Percentiles rank a stretch among this genome's conserved stretches.
Evolutionary conservation across 805 yeast genomes (phyloP).

Genomic region (Clavispora fructus): DNA sequence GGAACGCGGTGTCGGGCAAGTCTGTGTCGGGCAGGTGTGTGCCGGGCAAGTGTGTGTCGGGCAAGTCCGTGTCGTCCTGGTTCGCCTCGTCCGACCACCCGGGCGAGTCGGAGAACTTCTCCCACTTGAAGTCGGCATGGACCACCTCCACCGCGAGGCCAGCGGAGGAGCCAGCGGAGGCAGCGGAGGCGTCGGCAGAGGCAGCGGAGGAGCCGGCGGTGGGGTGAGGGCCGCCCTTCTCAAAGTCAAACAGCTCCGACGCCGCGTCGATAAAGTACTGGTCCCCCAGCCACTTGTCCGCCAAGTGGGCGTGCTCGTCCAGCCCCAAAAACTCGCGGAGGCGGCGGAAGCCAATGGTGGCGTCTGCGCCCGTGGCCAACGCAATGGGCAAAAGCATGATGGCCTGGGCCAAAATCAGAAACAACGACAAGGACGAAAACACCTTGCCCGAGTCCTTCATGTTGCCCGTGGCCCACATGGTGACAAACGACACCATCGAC

Average conservation of each 20-base stretch:
- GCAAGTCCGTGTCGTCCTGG: too few relatives aligned
- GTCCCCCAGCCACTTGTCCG: slow-evolving; percentile 8
- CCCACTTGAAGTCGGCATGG: slow-evolving; percentile 14
- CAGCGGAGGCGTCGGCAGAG: too few relatives aligned
- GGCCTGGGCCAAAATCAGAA: slow-evolving; percentile 39
- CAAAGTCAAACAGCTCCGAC: slow-evolving; percentile 2
- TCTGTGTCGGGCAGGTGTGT: too few relatives aligned
- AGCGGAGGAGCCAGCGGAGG: too few relatives aligned
- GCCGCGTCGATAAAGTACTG: slow-evolving; percentile 3
- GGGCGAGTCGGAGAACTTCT: slow-evolving; percentile 3
- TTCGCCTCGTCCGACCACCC: not conserved
- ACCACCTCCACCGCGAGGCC: slow-evolving; percentile 6
- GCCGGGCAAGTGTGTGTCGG: too few relatives aligned
- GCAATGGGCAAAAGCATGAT: slow-evolving; percentile 41
- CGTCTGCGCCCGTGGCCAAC: slow-evolving; percentile 42
- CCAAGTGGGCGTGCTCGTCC: slow-evolving; percentile 12
- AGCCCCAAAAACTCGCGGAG: slow-evolving; percentile 19
- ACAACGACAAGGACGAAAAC: slow-evolving; percentile 39
- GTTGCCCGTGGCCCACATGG: slow-evolving; percentile 42
- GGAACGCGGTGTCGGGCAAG: slow-evolving; percentile 18
- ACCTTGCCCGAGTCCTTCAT: slow-evolving; percentile 33
- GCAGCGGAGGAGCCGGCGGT: too few relatives aligned
- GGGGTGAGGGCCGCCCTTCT: not conserved
- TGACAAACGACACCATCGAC: slow-evolving; percentile 42
- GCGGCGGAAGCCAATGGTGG: slow-evolving; percentile 34